phyloP scores from a whole-genome alignment of 2,329 filamentous ascomycete genomes.

The Samsoniella hepiali region DNA sequence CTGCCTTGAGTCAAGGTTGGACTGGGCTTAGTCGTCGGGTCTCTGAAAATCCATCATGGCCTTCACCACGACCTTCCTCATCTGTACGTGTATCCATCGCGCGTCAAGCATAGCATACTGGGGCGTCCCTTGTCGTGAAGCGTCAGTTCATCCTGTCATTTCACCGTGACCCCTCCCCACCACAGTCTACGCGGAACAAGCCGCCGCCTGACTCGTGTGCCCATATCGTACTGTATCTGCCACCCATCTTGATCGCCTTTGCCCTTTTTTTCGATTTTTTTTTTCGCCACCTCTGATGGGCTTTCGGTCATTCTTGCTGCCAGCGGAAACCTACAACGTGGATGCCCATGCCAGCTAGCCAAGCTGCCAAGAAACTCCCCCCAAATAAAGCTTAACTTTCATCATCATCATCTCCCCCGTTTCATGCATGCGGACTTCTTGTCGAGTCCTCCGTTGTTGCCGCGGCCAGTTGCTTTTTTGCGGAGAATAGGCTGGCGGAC shows the following conservation, averaged over 20 bases:
- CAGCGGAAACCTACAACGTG: background rate
- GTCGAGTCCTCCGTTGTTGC: too few relatives aligned
- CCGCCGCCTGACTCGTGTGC: background rate
- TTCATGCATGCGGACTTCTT: background rate
- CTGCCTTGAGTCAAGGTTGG: too few relatives aligned
- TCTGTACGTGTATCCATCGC: background rate
- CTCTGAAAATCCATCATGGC: background rate
- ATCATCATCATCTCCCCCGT: background rate
- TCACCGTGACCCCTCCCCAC: background rate
- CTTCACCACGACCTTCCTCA: background rate
- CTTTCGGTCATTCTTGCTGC: too few relatives aligned
- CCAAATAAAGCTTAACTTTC: background rate
- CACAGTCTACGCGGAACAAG: background rate
- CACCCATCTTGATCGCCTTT: background rate
- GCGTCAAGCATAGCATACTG: too few relatives aligned
- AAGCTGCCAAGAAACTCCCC: too few relatives aligned
- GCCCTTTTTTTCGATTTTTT: background rate
- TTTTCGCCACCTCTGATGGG: background rate
- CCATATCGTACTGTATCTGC: background rate
- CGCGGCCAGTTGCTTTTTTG: too few relatives aligned
- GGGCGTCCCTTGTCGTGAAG: too few relatives aligned
- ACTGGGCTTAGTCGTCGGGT: too few relatives aligned
- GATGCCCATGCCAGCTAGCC: too few relatives aligned
- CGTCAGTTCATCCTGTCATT: conserved; percentile 8
- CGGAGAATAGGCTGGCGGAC: too few relatives aligned